Percentiles rank a stretch among this genome's conserved stretches.
Evolutionary conservation across 148 eudicot genomes (phyloP).

Genomic region (Chenopodium formosanum): DNA sequence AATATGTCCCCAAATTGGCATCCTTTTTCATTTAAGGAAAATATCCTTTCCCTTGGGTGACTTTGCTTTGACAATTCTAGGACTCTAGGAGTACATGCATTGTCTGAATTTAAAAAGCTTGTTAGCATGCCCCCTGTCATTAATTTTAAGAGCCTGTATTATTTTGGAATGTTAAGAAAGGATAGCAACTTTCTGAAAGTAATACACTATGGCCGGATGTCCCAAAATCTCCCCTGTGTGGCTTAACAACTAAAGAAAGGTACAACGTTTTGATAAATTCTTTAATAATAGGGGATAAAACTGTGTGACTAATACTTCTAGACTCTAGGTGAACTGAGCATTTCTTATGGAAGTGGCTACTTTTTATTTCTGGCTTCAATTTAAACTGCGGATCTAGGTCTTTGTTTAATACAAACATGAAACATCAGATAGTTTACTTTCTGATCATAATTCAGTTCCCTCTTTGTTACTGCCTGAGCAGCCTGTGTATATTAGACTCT

Average conservation of each 20-base stretch:
- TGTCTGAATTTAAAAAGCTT: too few relatives aligned
- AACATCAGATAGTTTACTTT: not conserved
- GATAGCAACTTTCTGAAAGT: not conserved
- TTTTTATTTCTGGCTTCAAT: too few relatives aligned
- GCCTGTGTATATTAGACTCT: too few relatives aligned
- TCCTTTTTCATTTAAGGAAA: not conserved
- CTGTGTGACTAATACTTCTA: not conserved
- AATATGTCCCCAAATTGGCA: not conserved
- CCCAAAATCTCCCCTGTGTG: not conserved
- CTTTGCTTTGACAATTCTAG: not conserved
- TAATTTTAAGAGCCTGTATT: not conserved
- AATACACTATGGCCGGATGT: not conserved
- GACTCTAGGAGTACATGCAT: too few relatives aligned
- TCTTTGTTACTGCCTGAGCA: too few relatives aligned
- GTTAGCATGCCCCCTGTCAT: not conserved
- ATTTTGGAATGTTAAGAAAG: not conserved
- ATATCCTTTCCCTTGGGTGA: not conserved
- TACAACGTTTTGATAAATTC: too few relatives aligned
- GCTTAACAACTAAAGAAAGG: not conserved
- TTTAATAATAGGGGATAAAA: too few relatives aligned
- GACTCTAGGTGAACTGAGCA: not conserved
- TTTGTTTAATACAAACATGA: too few relatives aligned
- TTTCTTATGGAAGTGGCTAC: too few relatives aligned
- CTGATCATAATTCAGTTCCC: too few relatives aligned
- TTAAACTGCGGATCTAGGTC: too few relatives aligned